phyloP scores from a whole-genome alignment of 2,329 filamentous ascomycete genomes.

The Aureobasidium leucospermi region DNA sequence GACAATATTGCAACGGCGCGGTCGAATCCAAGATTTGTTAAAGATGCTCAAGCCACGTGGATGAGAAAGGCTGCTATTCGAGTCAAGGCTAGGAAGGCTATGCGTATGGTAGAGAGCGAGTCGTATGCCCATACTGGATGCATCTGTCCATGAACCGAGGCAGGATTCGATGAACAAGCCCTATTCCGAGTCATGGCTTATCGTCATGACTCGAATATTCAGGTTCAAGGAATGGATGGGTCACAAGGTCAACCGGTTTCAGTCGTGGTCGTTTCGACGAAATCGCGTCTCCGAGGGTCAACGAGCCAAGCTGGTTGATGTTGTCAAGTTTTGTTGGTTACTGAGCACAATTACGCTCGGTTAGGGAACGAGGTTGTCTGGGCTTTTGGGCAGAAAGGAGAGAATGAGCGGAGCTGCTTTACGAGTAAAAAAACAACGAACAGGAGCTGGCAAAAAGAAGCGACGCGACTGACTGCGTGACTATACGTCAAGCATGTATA shows the following conservation, averaged over 20 bases:
- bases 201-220: not conserved
- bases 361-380: not conserved
- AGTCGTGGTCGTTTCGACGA: not conserved
- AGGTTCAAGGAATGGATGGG: not conserved
- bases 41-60: not conserved
- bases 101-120: not conserved
- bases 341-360: not conserved
- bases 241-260: not conserved
- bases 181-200: not conserved
- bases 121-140: not conserved
- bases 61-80: not conserved
- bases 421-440: too few relatives aligned
- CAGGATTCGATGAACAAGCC: not conserved
- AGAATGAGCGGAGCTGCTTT: too few relatives aligned
- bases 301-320: not conserved
- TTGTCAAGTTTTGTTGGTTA: too few relatives aligned
- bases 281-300: not conserved
- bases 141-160: not conserved
- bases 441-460: not conserved
- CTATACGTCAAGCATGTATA: slow-evolving; percentile 2
- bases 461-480: not conserved
- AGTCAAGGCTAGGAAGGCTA: not conserved
- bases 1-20: not conserved
- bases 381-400: not conserved
- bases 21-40: not conserved